A percentile compares a stretch with the other conserved stretches of the same genome.
Conservation (phyloP, 1,139 yeast species). For the Debaryomyces singareniensis region DNA sequence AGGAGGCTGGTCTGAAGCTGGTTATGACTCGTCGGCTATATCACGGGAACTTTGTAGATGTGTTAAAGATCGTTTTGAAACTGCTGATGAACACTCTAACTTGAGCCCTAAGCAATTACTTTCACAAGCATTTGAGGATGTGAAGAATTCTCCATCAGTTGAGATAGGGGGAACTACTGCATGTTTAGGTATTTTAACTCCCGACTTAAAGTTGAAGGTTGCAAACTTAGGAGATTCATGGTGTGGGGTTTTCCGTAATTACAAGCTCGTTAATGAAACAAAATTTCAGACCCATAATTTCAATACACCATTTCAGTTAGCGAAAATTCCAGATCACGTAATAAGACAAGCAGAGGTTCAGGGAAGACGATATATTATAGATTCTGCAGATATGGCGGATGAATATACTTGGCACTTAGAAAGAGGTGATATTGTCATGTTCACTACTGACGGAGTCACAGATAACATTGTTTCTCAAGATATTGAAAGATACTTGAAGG, state of each 20-base stretch:
- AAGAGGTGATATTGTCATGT: constrained; percentile 67
- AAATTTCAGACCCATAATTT: constrained; percentile 80
- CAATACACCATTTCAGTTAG: constrained; percentile 87
- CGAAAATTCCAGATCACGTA: constrained; percentile 69
- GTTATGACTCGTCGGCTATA: constrained; percentile 81
- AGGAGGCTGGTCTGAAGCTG: constrained; percentile 94
- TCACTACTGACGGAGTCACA: constrained; percentile 91
- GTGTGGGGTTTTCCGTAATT: constrained; percentile 77
- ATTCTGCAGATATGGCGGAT: constrained; percentile 48
- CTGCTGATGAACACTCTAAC: constrained; percentile 2
- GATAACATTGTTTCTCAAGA: constrained; percentile 79
- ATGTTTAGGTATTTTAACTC: constrained; percentile 69
- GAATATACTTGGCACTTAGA: constrained; percentile 45
- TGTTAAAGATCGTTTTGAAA: constrained; percentile 24
- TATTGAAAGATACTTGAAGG: constrained; percentile 54
- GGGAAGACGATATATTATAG: constrained; percentile 58
- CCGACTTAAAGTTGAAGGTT: constrained; percentile 46
- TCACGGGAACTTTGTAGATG: constrained; percentile 60
- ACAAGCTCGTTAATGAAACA: constrained; percentile 59
- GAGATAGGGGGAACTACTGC: constrained; percentile 97
- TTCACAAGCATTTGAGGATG: constrained; percentile 45
- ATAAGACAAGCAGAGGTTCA: constrained; percentile 47
- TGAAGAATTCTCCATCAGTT: constrained; percentile 51
- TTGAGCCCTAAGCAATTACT: constrained; percentile 47
- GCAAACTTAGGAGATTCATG: constrained; percentile 94